Base-by-base conservation (phyloP, 306 rosid genomes). In the Pterocarpus santalinus region DNA sequence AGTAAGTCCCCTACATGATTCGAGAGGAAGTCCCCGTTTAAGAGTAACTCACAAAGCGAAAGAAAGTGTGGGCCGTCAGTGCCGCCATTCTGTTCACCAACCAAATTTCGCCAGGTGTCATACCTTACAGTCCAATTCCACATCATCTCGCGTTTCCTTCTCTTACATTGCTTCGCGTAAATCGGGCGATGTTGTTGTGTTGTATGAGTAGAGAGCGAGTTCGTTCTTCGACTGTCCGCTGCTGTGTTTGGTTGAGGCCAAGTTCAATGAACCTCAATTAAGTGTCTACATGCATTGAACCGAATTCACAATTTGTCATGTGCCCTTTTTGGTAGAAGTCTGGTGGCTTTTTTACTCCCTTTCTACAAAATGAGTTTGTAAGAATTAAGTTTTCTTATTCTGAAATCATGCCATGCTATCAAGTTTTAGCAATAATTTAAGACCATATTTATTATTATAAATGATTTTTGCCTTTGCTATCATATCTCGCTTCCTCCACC, bases 191-290 rank as follows among this genome's bases (percentile, higher is more conserved):
- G 62, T 32, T 51, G 47, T 63, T 2, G n/a, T 11, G 53, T 15
- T 47, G 77, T 16, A 8, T 34, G 72, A 7, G 56, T 8, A 33
- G 47, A 5, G 47, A 41, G 33, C 49, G 8, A 51, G 32, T 67
- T 16, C 7, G 38, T 58, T 56, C 28, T 57, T 11, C 15, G 14
- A 30, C 6, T n/a, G 2, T 4, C 35, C 8, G 3, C 32, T 22
- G 28, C 1, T 66, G 55, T 58, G 12, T 44, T 44, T 14, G 33
- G 60, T 51, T 34, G 14, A 56, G 89, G 55, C 93, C 80, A 83
- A 82, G 71, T 92, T 90, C 97, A 89, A 30, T 86, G 97, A 83
- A 89, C 47, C 85, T 61, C 7, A 35, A 3, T 11, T 1, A 2
- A 53, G 38, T 49, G 88, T 89, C 94, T 35, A 7, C 57, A 47